These are phyloP conservation scores for Ophiostoma populinum DNA, from an alignment of 2,329 filamentous ascomycete species.

Conservation along the genomic window DNA sequence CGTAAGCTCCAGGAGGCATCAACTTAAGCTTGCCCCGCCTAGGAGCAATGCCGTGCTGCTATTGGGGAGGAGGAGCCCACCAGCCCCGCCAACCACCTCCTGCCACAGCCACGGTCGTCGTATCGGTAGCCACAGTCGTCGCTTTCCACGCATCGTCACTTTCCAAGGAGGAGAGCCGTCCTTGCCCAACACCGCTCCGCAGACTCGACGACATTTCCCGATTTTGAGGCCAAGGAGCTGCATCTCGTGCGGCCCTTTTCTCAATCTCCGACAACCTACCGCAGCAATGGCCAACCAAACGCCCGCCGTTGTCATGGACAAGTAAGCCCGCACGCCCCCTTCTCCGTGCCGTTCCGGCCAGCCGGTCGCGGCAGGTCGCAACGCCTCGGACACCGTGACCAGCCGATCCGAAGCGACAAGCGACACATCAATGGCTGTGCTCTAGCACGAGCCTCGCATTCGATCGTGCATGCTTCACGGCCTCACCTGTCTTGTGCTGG, in stretches of 20 bases:
- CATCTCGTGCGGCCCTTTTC: constrained; percentile 4
- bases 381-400: too few species aligned
- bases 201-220: background rate
- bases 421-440: too few species aligned
- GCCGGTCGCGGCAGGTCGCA: too few species aligned
- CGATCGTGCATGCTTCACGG: too few species aligned
- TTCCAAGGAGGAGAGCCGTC: background rate
- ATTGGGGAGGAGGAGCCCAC: constrained; percentile 4
- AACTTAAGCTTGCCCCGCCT: constrained; percentile 4
- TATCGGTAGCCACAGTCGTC: background rate
- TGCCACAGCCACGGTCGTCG: constrained; percentile 6
- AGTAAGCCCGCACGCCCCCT: constrained; percentile 46
- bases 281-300: constrained; percentile 86
- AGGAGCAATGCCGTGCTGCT: background rate
- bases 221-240: constrained; percentile 5
- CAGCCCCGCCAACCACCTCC: constrained; percentile 7
- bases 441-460: too few species aligned
- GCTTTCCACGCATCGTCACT: constrained; percentile 4
- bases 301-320: constrained; percentile 99
- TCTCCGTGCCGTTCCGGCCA: constrained; percentile 11
- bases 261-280: constrained; percentile 2
- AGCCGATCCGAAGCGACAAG: too few species aligned
- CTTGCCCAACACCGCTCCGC: background rate
- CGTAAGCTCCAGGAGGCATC: background rate
- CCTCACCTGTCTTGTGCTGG: background rate